Conservation (phyloP, 2,329 filamentous ascomycete genomes). For the Monosporascus sp. region DNA sequence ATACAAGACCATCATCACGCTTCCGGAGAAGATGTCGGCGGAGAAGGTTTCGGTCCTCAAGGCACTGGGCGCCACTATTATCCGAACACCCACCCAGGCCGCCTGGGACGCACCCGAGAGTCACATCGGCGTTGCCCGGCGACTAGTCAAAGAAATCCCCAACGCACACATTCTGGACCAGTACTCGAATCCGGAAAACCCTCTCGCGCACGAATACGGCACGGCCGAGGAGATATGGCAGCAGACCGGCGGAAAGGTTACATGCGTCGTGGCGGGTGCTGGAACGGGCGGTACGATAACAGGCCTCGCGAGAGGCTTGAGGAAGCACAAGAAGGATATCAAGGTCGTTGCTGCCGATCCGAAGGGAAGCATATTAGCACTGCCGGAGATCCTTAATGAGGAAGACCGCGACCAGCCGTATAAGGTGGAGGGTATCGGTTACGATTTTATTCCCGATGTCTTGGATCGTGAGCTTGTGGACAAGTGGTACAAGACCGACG, state of each 20-base stretch:
- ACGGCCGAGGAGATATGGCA: conserved; percentile 96
- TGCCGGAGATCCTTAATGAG: conserved; percentile 74
- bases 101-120: conserved; percentile 93
- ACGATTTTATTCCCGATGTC: conserved; percentile 96
- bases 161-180: conserved; percentile 97
- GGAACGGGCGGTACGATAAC: conserved; percentile 95
- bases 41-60: conserved; percentile 96
- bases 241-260: conserved; percentile 79
- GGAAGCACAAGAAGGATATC: conserved; percentile 78
- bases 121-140: conserved; percentile 89
- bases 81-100: conserved; percentile 92
- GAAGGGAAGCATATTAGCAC: conserved; percentile 81
- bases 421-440: conserved; percentile 98
- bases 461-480: conserved; percentile 75
- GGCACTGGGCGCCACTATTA: conserved; percentile 92
- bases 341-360: conserved; percentile 93
- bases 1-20: conserved; percentile 97
- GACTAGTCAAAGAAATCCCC: conserved; percentile 89
- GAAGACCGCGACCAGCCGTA: conserved; percentile 78
- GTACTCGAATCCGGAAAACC: conserved; percentile 89
- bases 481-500: conserved; percentile 98
- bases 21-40: conserved; percentile 98
- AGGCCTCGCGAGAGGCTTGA: conserved; percentile 76
- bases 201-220: conserved; percentile 85
- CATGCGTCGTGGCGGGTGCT: conserved; percentile 80